Evolutionary conservation across 768 basidiomycete species (phyloP).

Genomic region (Rossbeevera mucosa): DNA sequence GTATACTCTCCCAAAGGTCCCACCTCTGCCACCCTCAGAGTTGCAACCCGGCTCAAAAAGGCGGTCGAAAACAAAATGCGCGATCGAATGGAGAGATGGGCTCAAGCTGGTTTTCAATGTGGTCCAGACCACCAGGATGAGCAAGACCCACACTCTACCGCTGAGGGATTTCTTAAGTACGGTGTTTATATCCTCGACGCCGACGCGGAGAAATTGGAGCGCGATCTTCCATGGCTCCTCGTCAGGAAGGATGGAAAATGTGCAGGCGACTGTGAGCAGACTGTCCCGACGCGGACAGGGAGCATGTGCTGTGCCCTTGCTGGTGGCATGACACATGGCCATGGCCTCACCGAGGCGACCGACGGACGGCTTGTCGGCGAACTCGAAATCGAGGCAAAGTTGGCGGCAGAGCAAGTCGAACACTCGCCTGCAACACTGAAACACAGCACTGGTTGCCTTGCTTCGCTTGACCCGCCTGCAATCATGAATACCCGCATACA

Average conservation of each 20-base stretch:
- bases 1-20: conserved; percentile 75
- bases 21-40: conserved; percentile 47
- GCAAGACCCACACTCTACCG: conserved; percentile 21
- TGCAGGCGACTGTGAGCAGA: conserved; percentile 17
- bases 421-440: neutral
- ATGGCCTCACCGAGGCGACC: conserved; percentile 30
- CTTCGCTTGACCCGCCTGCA: neutral
- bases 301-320: neutral
- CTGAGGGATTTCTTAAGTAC: conserved; percentile 29
- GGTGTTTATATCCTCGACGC: conserved; percentile 31
- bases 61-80: conserved; percentile 56
- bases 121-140: conserved; percentile 4
- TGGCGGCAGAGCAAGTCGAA: conserved; percentile 4
- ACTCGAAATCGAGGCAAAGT: conserved; percentile 19
- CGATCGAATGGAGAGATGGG: conserved; percentile 38
- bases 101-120: conserved; percentile 13
- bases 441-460: neutral
- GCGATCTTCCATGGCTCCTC: conserved; percentile 28
- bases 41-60: conserved; percentile 62
- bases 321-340: conserved; percentile 9
- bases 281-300: neutral
- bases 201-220: conserved; percentile 22
- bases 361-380: conserved; percentile 26
- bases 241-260: conserved; percentile 27
- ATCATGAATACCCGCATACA: conserved; percentile 18